A percentile compares a stretch with the other conserved stretches of the same genome.
Evolutionary conservation across 306 rosid species (phyloP).

Genomic region (Quercus suber): DNA sequence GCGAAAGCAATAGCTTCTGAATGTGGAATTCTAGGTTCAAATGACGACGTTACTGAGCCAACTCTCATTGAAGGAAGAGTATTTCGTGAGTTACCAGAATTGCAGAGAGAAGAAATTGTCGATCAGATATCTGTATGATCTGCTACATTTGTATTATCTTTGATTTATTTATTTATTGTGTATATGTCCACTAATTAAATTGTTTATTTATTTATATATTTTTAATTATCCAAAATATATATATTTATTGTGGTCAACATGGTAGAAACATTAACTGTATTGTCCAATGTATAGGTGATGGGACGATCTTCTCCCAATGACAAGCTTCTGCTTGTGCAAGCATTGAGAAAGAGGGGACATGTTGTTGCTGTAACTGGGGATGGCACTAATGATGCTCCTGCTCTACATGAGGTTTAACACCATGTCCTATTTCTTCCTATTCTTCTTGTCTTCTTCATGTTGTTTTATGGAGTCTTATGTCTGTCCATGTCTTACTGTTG

Average conservation of each 20-base stretch:
- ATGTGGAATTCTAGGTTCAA: constrained; percentile 78
- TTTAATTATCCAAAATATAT: no score
- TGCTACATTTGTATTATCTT: not conserved
- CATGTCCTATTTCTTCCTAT: not conserved
- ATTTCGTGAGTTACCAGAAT: constrained; percentile 63
- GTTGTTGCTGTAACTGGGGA: constrained; percentile 95
- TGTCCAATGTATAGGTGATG: constrained; percentile 61
- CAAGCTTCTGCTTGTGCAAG: constrained; percentile 92
- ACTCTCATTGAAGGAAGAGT: constrained; percentile 74
- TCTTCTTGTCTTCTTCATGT: not conserved
- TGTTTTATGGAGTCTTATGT: not conserved
- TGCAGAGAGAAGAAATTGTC: constrained; percentile 48
- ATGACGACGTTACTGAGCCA: constrained; percentile 52
- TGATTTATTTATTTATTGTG: not conserved
- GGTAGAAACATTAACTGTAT: constrained; percentile 8
- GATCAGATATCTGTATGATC: constrained; percentile 61
- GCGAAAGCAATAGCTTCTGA: constrained; percentile 91
- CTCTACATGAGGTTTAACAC: constrained; percentile 72
- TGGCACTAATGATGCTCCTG: constrained; percentile 96
- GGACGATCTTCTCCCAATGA: constrained; percentile 92
- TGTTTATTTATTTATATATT: not conserved
- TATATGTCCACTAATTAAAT: not conserved
- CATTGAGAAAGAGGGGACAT: constrained; percentile 68
- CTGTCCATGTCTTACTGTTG: not conserved
- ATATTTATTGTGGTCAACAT: not conserved